Evolutionary conservation across 2,329 filamentous ascomycete species (phyloP).

Genomic region (Rachicladosporium sp.): DNA sequence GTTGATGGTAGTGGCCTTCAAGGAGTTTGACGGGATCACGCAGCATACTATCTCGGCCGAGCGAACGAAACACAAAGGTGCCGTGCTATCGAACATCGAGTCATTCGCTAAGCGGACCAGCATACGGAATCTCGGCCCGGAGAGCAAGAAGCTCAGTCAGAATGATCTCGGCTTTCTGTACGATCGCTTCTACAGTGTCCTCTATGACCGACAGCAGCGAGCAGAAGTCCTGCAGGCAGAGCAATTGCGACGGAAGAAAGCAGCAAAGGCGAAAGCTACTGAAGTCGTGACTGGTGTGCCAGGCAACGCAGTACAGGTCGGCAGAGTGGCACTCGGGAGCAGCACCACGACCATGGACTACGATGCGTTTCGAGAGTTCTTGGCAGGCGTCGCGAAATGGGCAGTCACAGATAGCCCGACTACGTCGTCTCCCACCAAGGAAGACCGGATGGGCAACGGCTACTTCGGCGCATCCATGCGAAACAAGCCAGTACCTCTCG

Average conservation of each 20-base stretch:
- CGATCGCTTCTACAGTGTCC: slow-evolving; percentile 80
- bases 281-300: slow-evolving; percentile 37
- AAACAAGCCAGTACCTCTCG: slow-evolving; percentile 18
- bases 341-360: slow-evolving; percentile 96
- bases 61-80: slow-evolving; percentile 83
- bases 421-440: slow-evolving; percentile 35
- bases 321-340: slow-evolving; percentile 74
- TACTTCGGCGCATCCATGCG: slow-evolving; percentile 41
- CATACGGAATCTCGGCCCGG: slow-evolving; percentile 86
- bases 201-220: slow-evolving; percentile 85
- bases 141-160: slow-evolving; percentile 78
- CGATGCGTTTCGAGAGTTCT: slow-evolving; percentile 85
- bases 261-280: slow-evolving; percentile 43
- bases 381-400: slow-evolving; percentile 80
- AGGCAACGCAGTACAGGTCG: slow-evolving; percentile 55
- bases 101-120: slow-evolving; percentile 95
- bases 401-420: slow-evolving; percentile 76
- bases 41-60: slow-evolving; percentile 84
- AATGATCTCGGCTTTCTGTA: slow-evolving; percentile 86
- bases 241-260: slow-evolving; percentile 52
- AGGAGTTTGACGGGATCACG: slow-evolving; percentile 92
- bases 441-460: slow-evolving; percentile 37
- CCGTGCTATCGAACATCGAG: slow-evolving; percentile 89
- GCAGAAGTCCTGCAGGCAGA: slow-evolving; percentile 62
- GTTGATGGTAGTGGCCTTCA: slow-evolving; percentile 97